Percentiles rank a stretch among this genome's conserved stretches.
These are phyloP conservation scores for Solanum boliviense DNA, from an alignment of 257 asterid species.

Conservation along the genomic window DNA sequence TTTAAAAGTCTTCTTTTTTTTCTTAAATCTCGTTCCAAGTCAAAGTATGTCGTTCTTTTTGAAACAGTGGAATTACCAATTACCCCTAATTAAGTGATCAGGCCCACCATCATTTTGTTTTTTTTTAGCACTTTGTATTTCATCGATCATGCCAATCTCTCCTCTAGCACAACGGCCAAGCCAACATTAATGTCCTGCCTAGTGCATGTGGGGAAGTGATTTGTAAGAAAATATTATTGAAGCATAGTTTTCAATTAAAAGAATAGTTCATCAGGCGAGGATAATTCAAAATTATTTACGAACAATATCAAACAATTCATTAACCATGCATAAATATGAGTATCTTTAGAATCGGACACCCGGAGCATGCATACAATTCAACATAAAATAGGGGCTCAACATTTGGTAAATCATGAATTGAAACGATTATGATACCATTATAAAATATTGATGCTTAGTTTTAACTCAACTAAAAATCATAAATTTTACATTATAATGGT, in stretches of 20 bases:
- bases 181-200: too few species aligned
- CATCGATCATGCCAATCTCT: not conserved
- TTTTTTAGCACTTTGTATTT: not conserved
- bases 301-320: not conserved
- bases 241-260: not conserved
- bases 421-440: too few species aligned
- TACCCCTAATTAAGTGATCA: not conserved
- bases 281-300: not conserved
- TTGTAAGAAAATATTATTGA: not conserved
- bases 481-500: not conserved
- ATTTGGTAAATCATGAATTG: not conserved
- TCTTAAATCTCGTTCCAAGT: too few species aligned
- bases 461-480: not conserved
- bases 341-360: not conserved
- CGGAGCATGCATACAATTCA: not conserved
- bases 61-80: fast-evolving
- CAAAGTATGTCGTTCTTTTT: too few species aligned
- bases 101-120: not conserved
- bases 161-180: not conserved
- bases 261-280: fast-evolving
- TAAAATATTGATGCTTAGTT: too few species aligned
- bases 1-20: too few species aligned
- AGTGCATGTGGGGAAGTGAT: not conserved
- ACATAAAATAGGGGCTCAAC: not conserved
- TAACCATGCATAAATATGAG: not conserved